These are phyloP conservation scores for Cutaneotrichosporon dermatis DNA, from an alignment of 1,284 basidiomycete species.

Conservation along the genomic window DNA sequence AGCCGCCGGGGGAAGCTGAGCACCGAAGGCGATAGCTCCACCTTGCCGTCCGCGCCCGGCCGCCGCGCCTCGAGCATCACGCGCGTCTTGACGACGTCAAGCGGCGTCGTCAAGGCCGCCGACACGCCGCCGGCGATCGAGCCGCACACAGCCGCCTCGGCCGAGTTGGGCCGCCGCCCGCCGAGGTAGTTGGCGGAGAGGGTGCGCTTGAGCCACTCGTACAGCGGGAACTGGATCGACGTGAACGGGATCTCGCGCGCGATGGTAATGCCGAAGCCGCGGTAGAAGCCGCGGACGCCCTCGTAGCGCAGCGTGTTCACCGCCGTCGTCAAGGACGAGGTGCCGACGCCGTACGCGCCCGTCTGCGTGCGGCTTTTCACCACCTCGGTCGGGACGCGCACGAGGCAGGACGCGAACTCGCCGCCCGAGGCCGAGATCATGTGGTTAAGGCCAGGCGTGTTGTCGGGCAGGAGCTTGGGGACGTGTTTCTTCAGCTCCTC, in stretches of 20 bases:
- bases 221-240: conserved; percentile 93
- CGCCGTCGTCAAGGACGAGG: conserved; percentile 43
- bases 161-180: conserved; percentile 60
- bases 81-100: conserved; percentile 95
- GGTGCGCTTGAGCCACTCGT: conserved; percentile 76
- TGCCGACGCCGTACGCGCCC: conserved; percentile 58
- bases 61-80: conserved; percentile 80
- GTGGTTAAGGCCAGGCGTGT: conserved; percentile 67
- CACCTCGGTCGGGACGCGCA: conserved; percentile 91
- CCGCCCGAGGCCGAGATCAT: conserved; percentile 74
- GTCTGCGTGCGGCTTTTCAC: conserved; percentile 83
- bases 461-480: conserved; percentile 52
- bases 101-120: conserved; percentile 84
- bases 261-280: conserved; percentile 73
- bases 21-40: conserved; percentile 44
- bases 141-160: conserved; percentile 87
- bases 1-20: conserved; percentile 59
- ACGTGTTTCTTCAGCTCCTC: conserved; percentile 76
- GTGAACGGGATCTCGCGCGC: conserved; percentile 93
- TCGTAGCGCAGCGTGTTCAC: conserved; percentile 56
- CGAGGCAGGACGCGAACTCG: conserved; percentile 85
- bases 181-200: conserved; percentile 52
- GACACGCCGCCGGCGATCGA: conserved; percentile 86
- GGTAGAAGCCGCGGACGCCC: conserved; percentile 67
- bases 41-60: not conserved